Percentiles rank a stretch among this genome's conserved stretches.
Evolutionary conservation across 768 basidiomycete species (phyloP).

Genomic region (Psilocybe cyanescens): DNA sequence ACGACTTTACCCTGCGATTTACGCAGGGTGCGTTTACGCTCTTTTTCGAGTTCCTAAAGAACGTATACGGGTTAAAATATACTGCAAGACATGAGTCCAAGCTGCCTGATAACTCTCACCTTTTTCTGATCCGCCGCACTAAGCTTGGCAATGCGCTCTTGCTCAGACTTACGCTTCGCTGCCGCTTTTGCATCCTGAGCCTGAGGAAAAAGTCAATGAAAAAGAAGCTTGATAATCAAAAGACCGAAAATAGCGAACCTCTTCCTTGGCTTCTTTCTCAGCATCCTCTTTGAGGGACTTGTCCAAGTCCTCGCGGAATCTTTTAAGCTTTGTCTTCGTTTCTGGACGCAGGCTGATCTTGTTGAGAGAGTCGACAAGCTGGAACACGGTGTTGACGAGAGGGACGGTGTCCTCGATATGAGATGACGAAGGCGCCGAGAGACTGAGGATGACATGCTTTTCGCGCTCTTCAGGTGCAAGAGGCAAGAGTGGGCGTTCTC

Average conservation of each 20-base stretch:
- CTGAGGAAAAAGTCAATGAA: constrained; percentile 29
- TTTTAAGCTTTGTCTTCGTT: constrained; percentile 77
- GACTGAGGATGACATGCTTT: constrained; percentile 77
- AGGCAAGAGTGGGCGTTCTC: constrained; percentile 62
- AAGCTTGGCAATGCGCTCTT: constrained; percentile 73
- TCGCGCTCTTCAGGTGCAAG: constrained; percentile 53
- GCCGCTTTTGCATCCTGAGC: constrained; percentile 70
- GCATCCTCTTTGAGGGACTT: constrained; percentile 70
- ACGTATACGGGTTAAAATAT: background rate
- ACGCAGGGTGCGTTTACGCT: constrained; percentile 71
- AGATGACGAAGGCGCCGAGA: constrained; percentile 56
- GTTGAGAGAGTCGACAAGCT: constrained; percentile 71
- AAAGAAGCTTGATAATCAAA: background rate
- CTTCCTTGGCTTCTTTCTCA: constrained; percentile 70
- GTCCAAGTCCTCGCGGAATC: constrained; percentile 72
- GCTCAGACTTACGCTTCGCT: constrained; percentile 73
- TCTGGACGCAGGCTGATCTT: constrained; percentile 75
- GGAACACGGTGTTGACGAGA: constrained; percentile 71
- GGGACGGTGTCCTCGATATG: constrained; percentile 53
- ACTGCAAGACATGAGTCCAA: background rate
- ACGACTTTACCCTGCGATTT: constrained; percentile 72
- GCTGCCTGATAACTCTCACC: constrained; percentile 37
- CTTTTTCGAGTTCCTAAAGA: constrained; percentile 60
- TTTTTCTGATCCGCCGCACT: constrained; percentile 85
- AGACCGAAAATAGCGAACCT: constrained; percentile 40